A percentile compares a stretch with the other conserved stretches of the same genome.
Conservation (phyloP, 768 basidiomycete species). For the Termitomyces sp. region DNA sequence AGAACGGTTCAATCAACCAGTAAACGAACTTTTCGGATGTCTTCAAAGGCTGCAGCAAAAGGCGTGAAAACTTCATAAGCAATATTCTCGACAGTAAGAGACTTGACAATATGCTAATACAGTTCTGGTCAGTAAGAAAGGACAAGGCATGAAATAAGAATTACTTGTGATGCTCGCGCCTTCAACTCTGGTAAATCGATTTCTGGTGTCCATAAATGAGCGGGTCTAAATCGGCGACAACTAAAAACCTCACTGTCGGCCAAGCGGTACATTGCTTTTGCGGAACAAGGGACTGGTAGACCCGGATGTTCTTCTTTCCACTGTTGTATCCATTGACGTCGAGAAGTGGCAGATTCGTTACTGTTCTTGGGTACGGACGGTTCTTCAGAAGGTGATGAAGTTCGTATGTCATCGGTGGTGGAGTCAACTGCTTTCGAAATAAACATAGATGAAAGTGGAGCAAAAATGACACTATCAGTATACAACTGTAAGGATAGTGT, state of each 20-base stretch:
- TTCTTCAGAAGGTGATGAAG: slow-evolving; percentile 23
- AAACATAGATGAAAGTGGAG: slow-evolving; percentile 76
- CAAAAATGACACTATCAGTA: slow-evolving; percentile 79
- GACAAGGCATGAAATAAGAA: background rate
- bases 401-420: slow-evolving; percentile 15
- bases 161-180: slow-evolving; percentile 57
- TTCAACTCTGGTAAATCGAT: slow-evolving; percentile 69
- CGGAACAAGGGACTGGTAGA: slow-evolving; percentile 66
- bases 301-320: slow-evolving; percentile 61
- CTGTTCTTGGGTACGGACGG: slow-evolving; percentile 16
- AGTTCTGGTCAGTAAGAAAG: background rate
- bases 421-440: slow-evolving; percentile 18
- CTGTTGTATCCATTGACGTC: slow-evolving; percentile 65
- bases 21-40: slow-evolving; percentile 60
- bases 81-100: slow-evolving; percentile 73
- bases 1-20: slow-evolving; percentile 20
- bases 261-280: slow-evolving; percentile 78
- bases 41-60: slow-evolving; percentile 77
- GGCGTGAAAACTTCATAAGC: slow-evolving; percentile 83
- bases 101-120: slow-evolving; percentile 67
- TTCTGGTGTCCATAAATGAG: slow-evolving; percentile 31
- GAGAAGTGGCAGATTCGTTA: slow-evolving; percentile 19
- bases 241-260: slow-evolving; percentile 63
- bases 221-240: background rate
- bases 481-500: slow-evolving; percentile 52